Conservation (phyloP, 1,284 basidiomycete genomes). For the Golubevia pallescens region DNA sequence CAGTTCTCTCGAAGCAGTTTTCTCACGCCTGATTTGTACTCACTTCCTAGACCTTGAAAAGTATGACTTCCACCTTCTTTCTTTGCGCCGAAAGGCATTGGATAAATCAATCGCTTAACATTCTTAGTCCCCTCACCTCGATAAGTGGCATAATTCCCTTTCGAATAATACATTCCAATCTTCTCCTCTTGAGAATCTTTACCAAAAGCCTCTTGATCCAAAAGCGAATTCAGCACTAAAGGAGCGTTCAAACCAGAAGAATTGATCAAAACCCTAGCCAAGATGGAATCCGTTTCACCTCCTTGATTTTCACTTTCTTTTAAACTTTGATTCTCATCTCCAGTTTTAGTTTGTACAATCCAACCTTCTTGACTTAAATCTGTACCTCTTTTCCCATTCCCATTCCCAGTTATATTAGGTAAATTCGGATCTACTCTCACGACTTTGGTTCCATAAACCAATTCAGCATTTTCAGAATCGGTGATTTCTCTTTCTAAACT, state of each 20-base stretch:
- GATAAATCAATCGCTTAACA: conserved; percentile 53
- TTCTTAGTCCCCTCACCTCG: conserved; percentile 33
- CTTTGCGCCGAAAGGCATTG: conserved; percentile 29
- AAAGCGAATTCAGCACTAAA: conserved; percentile 46
- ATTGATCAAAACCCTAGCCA: conserved; percentile 85
- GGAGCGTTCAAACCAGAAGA: conserved; percentile 77
- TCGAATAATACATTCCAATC: conserved; percentile 45
- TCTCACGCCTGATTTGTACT: background rate
- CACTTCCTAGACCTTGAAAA: conserved; percentile 54
- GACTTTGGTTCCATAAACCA: conserved; percentile 82
- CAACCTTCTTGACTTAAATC: conserved; percentile 66
- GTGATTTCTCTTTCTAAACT: conserved; percentile 79
- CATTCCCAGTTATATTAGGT: conserved; percentile 5
- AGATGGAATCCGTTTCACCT: conserved; percentile 71
- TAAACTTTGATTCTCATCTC: too few relatives aligned
- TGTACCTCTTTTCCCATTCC: conserved; percentile 23
- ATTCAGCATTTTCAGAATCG: conserved; percentile 74
- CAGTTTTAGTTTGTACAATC: conserved; percentile 70
- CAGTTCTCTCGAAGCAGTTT: background rate
- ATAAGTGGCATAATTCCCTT: conserved; percentile 59
- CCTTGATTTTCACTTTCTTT: conserved; percentile 12
- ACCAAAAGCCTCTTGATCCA: conserved; percentile 12
- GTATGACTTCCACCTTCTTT: conserved; percentile 26
- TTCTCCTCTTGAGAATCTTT: too few relatives aligned
- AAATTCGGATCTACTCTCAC: conserved; percentile 80